phyloP scores from a whole-genome alignment of 257 asterid genomes.

The Scutellaria barbata region DNA sequence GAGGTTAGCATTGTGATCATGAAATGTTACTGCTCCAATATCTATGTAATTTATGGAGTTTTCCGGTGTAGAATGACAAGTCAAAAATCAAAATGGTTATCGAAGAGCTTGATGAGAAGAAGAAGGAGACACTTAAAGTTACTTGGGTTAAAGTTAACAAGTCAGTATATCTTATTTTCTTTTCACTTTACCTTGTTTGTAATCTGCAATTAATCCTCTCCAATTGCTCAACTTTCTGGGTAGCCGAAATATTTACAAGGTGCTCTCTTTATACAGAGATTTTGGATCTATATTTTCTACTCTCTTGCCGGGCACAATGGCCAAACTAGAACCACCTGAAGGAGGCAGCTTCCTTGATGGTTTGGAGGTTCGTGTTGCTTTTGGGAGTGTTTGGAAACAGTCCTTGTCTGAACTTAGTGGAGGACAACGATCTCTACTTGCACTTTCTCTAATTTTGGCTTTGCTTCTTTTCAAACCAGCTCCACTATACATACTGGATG shows the following conservation, averaged over 20 bases:
- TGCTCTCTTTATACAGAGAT: conserved; percentile 65
- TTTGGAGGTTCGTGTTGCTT: conserved; percentile 95
- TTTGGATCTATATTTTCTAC: conserved; percentile 98
- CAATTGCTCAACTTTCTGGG: conserved; percentile 15
- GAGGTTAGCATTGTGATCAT: conserved; percentile 62
- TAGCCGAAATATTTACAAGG: conserved; percentile 21
- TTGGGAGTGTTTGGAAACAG: conserved; percentile 97
- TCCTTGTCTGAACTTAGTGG: conserved; percentile 98
- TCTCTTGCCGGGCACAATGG: conserved; percentile 92
- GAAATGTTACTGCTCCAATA: conserved; percentile 20
- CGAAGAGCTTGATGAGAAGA: conserved; percentile 99
- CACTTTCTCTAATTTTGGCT: conserved; percentile 93
- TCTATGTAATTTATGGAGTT: conserved; percentile 36
- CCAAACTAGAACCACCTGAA: conserved; percentile 95
- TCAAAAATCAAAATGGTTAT: conserved; percentile 91
- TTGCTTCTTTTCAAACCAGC: conserved; percentile 98
- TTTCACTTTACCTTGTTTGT: conserved; percentile 21
- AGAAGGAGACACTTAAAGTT: conserved; percentile 90
- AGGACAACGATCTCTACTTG: conserved; percentile 95
- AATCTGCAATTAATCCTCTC: conserved; percentile 13
- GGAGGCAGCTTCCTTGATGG: conserved; percentile 94
- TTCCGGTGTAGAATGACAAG: conserved; percentile 76
- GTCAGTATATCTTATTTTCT: conserved; percentile 41
- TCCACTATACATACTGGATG: conserved; percentile 94
- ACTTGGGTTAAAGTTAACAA: conserved; percentile 97